Conservation (phyloP, 148 eudicot species). For the Vaccinium myrtillus region DNA sequence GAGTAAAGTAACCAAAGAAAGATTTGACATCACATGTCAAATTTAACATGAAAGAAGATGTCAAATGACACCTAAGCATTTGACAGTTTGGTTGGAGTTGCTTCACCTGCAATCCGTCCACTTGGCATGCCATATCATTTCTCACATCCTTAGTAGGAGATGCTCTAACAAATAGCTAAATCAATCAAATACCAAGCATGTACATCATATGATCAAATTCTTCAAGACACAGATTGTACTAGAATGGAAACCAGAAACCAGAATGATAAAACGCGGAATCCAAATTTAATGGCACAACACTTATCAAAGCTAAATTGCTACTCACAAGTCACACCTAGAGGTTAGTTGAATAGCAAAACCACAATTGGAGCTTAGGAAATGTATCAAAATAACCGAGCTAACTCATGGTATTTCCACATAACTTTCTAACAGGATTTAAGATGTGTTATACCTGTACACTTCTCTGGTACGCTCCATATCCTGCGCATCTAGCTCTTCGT, state of each 20-base stretch:
- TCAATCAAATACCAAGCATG: background rate
- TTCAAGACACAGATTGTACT: background rate
- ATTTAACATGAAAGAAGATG: too few species aligned
- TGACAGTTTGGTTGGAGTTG: too few species aligned
- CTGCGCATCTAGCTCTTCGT: conserved; percentile 87
- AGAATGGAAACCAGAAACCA: background rate
- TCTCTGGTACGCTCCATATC: conserved; percentile 78
- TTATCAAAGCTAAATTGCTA: background rate
- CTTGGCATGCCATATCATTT: too few species aligned
- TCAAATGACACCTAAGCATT: too few species aligned
- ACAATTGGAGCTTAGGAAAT: background rate
- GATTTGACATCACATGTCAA: too few species aligned
- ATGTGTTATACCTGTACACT: conserved; percentile 58
- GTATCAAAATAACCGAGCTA: conserved; percentile 8
- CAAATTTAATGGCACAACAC: background rate
- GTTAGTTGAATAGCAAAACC: too few species aligned
- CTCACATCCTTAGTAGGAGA: too few species aligned
- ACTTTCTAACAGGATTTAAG: background rate
- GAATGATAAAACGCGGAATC: background rate
- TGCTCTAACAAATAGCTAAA: background rate
- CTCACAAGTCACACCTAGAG: background rate
- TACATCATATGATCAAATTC: background rate
- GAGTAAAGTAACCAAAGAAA: too few species aligned
- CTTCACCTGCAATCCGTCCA: too few species aligned
- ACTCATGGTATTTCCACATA: background rate